Base-by-base conservation (phyloP, 345 rosid genomes). In the Eucalyptus curtisii region DNA sequence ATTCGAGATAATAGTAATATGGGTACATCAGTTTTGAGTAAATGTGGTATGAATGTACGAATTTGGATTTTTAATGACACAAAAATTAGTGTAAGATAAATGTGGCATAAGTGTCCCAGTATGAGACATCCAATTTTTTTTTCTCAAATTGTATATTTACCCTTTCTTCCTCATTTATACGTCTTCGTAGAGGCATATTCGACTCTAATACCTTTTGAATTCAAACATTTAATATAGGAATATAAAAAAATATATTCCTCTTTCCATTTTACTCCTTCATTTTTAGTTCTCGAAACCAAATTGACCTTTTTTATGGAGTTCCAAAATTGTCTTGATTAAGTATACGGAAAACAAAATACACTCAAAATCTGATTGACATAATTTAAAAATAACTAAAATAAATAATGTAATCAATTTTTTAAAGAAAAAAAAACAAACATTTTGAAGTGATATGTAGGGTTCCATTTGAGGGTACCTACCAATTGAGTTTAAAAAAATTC, bases 21-120 rank as follows among this genome's bases (percentile, higher is more conserved):
- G 61, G 27, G 61, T 24, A 55, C 12, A 8, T 55, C 27, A 55
- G 4, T 24, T 55, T 55, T 55, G 27, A 55, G 30, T 55, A 55
- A 22, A 55, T 55, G 27, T 55, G 61, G 9, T 6, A 55, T 0
- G 0, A 4, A 10, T 8, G 7, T 55, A 22, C 5, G 4, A 24
- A 55, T 55, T 55, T 24, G 13, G 24, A 55, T 24, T 55, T 55
- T 10, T 55, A 22, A 24, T 9, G 27, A 55, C 61, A 55, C 30
- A 24, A 55, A 55, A 55, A 24, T 55, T 4, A 55, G 61, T 8
- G 4, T 55, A 24, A 30, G 61, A 13, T 55, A 24, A 55, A 55
- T 24, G 13, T 55, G 61, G 27, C 61, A 55, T 55, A 55, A 24
- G 30, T 55, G 30, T 55, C 6, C 61, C 5, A 22, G 2, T 55